Evolutionary conservation across 2,329 filamentous ascomycete genomes (phyloP).

Genomic region (Sclerotinia nivalis): DNA sequence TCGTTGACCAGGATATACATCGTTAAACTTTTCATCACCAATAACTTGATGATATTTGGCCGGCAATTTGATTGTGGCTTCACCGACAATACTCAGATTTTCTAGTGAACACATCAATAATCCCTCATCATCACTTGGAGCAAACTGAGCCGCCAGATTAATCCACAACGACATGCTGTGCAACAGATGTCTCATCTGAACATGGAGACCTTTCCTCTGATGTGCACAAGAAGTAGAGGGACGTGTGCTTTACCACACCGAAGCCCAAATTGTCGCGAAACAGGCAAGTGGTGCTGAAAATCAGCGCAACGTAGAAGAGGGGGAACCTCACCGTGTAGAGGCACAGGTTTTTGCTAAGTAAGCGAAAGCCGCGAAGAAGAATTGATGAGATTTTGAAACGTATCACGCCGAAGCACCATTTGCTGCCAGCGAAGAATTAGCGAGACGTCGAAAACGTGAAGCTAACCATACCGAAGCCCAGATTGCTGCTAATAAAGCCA

Average conservation of each 20-base stretch:
- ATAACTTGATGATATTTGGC: conserved; percentile 36
- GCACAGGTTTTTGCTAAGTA: conserved; percentile 30
- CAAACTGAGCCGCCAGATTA: background rate
- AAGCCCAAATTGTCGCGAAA: conserved; percentile 29
- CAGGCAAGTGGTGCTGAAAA: conserved; percentile 26
- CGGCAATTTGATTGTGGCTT: conserved; percentile 28
- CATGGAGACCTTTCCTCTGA: background rate
- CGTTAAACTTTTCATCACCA: conserved; percentile 34
- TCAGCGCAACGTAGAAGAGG: conserved; percentile 23
- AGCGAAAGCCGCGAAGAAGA: background rate
- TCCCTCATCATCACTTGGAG: background rate
- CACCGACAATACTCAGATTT: background rate
- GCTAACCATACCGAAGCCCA: conserved; percentile 26
- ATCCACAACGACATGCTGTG: background rate
- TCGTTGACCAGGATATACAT: conserved; percentile 28
- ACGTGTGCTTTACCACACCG: conserved; percentile 24
- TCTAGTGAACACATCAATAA: background rate
- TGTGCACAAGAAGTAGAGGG: background rate
- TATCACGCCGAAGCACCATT: background rate
- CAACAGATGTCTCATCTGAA: conserved; percentile 1
- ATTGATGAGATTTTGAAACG: background rate
- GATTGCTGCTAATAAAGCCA: conserved; percentile 29
- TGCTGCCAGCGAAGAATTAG: background rate
- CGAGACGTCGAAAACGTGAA: background rate
- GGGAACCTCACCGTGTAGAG: conserved; percentile 29